Conservation (phyloP, 2,329 filamentous ascomycete species). For the Davidsoniella eucalypti region DNA sequence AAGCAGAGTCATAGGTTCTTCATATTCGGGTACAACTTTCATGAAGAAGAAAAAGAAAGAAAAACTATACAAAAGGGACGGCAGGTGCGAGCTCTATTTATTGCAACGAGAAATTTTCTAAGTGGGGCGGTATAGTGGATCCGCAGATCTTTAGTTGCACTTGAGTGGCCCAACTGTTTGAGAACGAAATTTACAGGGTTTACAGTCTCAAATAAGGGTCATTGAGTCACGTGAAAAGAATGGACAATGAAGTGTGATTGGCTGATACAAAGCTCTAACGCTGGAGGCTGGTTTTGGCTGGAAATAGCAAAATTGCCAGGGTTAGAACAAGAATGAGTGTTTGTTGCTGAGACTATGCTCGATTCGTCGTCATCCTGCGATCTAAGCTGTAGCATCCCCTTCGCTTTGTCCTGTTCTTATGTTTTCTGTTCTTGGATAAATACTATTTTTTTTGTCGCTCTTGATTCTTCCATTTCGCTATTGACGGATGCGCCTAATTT, state of each 20-base stretch:
- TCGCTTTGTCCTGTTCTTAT: neutral
- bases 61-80: constrained; percentile 16
- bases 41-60: constrained; percentile 22
- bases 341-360: too few relatives aligned
- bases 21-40: constrained; percentile 40
- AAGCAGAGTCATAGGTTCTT: constrained; percentile 36
- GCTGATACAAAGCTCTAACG: too few relatives aligned
- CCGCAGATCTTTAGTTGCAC: neutral
- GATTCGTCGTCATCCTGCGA: too few relatives aligned
- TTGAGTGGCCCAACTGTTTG: neutral
- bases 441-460: too few relatives aligned
- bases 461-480: too few relatives aligned
- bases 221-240: neutral
- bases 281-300: too few relatives aligned
- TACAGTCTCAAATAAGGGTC: neutral
- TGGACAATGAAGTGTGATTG: too few relatives aligned
- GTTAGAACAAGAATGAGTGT: too few relatives aligned
- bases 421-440: too few relatives aligned
- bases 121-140: neutral
- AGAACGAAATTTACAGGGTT: neutral
- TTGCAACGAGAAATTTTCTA: neutral
- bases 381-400: constrained; percentile 1
- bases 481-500: too few relatives aligned
- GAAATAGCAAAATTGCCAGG: too few relatives aligned
- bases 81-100: constrained; percentile 6